These are phyloP conservation scores for Epichloe sibirici DNA, from an alignment of 2,329 filamentous ascomycete genomes.

Conservation along the genomic window DNA sequence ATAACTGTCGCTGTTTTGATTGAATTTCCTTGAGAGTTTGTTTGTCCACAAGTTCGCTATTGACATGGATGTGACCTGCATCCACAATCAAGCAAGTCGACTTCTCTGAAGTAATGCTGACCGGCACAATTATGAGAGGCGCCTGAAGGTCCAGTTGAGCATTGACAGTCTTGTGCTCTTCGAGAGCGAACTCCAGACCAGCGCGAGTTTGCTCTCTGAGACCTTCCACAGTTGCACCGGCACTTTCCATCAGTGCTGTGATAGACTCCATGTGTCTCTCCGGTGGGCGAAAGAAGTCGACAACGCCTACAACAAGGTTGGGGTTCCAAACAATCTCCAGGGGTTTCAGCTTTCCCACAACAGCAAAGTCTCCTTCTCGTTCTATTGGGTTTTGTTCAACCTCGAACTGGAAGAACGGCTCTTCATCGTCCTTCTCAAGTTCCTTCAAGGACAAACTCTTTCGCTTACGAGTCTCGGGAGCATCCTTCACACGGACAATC, in stretches of 20 bases:
- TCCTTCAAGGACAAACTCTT: slow-evolving; percentile 42
- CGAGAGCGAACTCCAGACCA: slow-evolving; percentile 87
- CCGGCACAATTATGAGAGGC: slow-evolving; percentile 89
- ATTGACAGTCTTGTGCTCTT: slow-evolving; percentile 97
- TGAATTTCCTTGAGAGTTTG: slow-evolving; percentile 83
- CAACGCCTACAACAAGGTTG: slow-evolving; percentile 78
- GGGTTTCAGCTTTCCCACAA: slow-evolving; percentile 85
- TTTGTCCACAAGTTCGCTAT: slow-evolving; percentile 86
- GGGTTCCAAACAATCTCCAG: slow-evolving; percentile 98
- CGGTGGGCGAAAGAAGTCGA: slow-evolving; percentile 91
- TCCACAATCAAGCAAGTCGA: slow-evolving; percentile 89
- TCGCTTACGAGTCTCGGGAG: slow-evolving; percentile 38
- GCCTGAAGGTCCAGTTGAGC: slow-evolving; percentile 92
- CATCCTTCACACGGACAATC: slow-evolving; percentile 91
- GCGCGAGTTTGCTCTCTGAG: slow-evolving; percentile 90
- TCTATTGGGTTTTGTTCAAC: slow-evolving; percentile 94
- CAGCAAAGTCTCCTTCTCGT: slow-evolving; percentile 76
- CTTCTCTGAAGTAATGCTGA: slow-evolving; percentile 71
- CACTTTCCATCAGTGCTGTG: slow-evolving; percentile 85
- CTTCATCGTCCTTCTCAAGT: slow-evolving; percentile 38
- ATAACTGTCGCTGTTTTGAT: slow-evolving; percentile 75
- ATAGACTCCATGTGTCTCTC: slow-evolving; percentile 99
- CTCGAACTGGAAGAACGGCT: slow-evolving; percentile 84
- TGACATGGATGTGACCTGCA: slow-evolving; percentile 89
- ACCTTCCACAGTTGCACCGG: slow-evolving; percentile 89